Evolutionary conservation across 805 yeast species (phyloP).

Genomic region (Kluyveromyces aestuarii): DNA sequence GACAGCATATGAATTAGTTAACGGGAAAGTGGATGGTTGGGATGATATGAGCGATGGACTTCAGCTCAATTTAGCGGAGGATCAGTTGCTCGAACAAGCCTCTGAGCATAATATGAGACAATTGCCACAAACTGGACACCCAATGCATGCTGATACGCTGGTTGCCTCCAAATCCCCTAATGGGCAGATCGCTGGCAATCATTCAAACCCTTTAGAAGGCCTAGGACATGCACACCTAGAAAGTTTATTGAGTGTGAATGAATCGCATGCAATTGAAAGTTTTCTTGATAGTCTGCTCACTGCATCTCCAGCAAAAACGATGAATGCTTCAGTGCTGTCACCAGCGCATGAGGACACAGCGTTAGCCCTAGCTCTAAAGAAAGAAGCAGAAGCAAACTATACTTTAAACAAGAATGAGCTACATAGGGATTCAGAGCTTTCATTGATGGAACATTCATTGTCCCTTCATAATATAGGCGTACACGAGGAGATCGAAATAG

Average conservation of each 20-base stretch:
- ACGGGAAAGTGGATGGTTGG: slow-evolving; percentile 6
- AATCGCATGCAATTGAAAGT: slow-evolving; percentile 26
- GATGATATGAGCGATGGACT: background rate
- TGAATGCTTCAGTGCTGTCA: background rate
- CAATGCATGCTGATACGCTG: background rate
- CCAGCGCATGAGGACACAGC: background rate
- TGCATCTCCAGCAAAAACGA: background rate
- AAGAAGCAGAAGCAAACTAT: background rate
- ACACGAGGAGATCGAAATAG: background rate
- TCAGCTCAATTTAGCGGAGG: background rate
- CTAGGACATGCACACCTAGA: background rate
- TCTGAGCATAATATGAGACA: background rate
- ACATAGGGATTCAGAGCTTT: background rate
- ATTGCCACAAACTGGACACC: background rate
- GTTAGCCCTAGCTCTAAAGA: background rate
- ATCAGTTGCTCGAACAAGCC: background rate
- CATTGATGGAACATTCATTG: background rate
- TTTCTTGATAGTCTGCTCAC: slow-evolving; percentile 23
- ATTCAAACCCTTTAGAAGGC: background rate
- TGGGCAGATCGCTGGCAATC: background rate
- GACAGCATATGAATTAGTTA: slow-evolving; percentile 27
- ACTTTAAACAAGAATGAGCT: background rate
- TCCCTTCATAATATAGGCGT: background rate
- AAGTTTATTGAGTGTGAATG: slow-evolving; percentile 23
- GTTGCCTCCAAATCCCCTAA: background rate